Percentiles rank a stretch among this genome's conserved stretches.
Evolutionary conservation across 2,329 filamentous ascomycete species (phyloP).

Genomic region (Pseudopyrenochaeta lycopersici): DNA sequence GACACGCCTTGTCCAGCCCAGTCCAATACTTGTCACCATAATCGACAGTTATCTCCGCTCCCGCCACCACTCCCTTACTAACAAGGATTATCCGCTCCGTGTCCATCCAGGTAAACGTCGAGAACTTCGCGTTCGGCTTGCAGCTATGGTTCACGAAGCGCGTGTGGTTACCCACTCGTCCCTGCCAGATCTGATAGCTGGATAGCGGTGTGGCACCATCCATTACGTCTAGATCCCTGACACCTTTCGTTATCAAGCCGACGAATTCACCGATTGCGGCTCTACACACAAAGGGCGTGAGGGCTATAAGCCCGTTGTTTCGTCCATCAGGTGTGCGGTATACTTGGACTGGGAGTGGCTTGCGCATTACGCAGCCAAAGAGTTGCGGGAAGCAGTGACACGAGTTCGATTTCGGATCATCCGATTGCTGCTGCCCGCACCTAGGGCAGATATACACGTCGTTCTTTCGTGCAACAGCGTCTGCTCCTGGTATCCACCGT

Average conservation of each 20-base stretch:
- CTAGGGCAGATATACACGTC: conserved; percentile 54
- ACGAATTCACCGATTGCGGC: conserved; percentile 65
- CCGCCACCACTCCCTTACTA: conserved; percentile 63
- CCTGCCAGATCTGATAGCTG: conserved; percentile 68
- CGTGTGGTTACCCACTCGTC: conserved; percentile 64
- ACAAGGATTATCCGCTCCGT: conserved; percentile 65
- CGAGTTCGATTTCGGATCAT: conserved; percentile 58
- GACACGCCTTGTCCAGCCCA: conserved; percentile 63
- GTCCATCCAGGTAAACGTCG: conserved; percentile 66
- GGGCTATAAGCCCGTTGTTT: conserved; percentile 63
- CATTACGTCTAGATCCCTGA: conserved; percentile 65
- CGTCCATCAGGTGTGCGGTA: conserved; percentile 63
- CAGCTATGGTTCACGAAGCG: conserved; percentile 69
- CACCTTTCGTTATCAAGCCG: conserved; percentile 62
- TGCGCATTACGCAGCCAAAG: conserved; percentile 57
- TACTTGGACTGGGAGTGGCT: conserved; percentile 59
- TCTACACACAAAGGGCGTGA: conserved; percentile 61
- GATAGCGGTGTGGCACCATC: conserved; percentile 60
- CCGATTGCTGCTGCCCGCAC: conserved; percentile 61
- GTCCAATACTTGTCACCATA: conserved; percentile 68
- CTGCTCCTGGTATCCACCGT: conserved; percentile 49
- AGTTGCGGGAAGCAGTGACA: conserved; percentile 65
- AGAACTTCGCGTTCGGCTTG: conserved; percentile 65
- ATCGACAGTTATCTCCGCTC: conserved; percentile 65
- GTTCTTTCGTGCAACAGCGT: conserved; percentile 33